Evolutionary conservation across 805 yeast genomes (phyloP).

Genomic region (Monosporozyma yasuniensis): DNA sequence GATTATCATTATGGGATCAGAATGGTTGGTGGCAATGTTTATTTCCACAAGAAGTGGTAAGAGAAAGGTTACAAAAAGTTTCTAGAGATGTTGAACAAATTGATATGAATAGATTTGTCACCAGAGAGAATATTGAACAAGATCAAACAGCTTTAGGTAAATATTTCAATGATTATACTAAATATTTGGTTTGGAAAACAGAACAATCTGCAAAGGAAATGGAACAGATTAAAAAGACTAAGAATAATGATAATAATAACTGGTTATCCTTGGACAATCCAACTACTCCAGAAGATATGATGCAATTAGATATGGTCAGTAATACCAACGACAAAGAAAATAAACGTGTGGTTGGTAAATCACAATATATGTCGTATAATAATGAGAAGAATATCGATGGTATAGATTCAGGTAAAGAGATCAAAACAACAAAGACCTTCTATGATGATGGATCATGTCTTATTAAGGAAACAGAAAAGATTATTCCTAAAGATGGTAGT

Average conservation of each 20-base stretch:
- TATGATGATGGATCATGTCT: slow-evolving; percentile 38
- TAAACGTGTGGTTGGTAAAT: slow-evolving; percentile 35
- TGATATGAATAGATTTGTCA: slow-evolving; percentile 30
- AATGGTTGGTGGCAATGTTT: slow-evolving; percentile 87
- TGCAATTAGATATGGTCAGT: slow-evolving; percentile 7
- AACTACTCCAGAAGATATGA: slow-evolving; percentile 23
- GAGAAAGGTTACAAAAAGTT: slow-evolving; percentile 16
- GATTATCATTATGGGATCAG: slow-evolving; percentile 74
- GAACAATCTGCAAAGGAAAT: slow-evolving; percentile 41
- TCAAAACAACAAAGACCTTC: slow-evolving; percentile 30
- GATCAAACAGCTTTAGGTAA: slow-evolving; percentile 33
- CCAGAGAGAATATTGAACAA: slow-evolving; percentile 44
- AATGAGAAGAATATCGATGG: slow-evolving; percentile 23
- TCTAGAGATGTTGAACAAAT: slow-evolving; percentile 5
- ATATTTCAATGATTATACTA: slow-evolving; percentile 58
- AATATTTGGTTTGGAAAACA: slow-evolving; percentile 56
- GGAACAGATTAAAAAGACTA: slow-evolving; percentile 16
- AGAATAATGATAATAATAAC: background rate
- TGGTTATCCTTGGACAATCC: background rate
- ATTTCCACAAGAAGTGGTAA: slow-evolving; percentile 48
- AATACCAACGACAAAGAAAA: slow-evolving; percentile 9
- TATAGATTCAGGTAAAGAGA: slow-evolving; percentile 37
- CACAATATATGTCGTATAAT: slow-evolving; percentile 30
- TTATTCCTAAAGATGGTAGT: slow-evolving; percentile 33
- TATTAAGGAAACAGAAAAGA: slow-evolving; percentile 32